Conservation (phyloP, 2,329 filamentous ascomycete species). For the Alternaria solani region DNA sequence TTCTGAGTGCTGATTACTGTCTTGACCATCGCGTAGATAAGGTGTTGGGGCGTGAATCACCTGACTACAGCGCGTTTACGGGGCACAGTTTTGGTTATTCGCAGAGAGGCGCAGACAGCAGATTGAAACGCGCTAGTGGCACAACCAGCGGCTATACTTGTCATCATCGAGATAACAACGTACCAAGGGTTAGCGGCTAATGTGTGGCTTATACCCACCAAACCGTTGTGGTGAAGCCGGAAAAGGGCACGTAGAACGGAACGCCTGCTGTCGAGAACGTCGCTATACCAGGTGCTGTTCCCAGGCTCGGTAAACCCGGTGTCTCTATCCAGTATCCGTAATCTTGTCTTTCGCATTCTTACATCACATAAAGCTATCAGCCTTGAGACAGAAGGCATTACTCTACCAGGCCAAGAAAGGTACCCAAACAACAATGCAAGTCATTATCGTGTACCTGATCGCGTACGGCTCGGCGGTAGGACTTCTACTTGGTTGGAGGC, state of each 20-base stretch:
- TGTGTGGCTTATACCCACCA: background rate
- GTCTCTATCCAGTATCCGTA: too few species aligned
- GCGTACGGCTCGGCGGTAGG: background rate
- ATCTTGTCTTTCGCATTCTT: background rate
- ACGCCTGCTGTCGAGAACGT: too few species aligned
- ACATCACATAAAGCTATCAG: background rate
- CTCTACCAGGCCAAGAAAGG: background rate
- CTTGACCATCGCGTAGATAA: too few species aligned
- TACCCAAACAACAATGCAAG: background rate
- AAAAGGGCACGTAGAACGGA: background rate
- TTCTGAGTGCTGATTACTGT: background rate
- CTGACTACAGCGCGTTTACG: too few species aligned
- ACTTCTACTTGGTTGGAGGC: constrained; percentile 2
- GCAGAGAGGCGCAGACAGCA: background rate
- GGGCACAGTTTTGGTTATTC: too few species aligned
- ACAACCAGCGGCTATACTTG: background rate
- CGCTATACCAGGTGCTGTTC: too few species aligned
- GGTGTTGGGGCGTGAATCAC: too few species aligned
- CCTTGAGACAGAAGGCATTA: background rate
- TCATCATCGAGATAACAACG: too few species aligned
- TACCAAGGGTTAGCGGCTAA: background rate
- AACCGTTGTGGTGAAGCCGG: background rate
- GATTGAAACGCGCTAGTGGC: background rate
- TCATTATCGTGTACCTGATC: background rate
- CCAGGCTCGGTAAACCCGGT: too few species aligned